Percentiles rank a stretch among this genome's conserved stretches.
Conservation (phyloP, 371 early-diverging fungal species). For the Umbelopsis sp. region DNA sequence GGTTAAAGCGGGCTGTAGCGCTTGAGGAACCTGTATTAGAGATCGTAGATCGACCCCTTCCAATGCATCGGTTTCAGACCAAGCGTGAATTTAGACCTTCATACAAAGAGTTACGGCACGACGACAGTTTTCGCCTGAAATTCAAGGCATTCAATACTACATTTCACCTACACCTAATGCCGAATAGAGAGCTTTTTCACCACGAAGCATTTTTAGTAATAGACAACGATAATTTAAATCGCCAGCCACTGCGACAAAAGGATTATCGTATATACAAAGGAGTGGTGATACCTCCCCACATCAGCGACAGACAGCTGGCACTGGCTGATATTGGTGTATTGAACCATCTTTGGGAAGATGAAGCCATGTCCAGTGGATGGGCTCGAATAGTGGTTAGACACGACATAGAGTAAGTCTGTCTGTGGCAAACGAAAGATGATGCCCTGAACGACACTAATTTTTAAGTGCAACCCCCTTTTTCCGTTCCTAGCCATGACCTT, state of each 20-base stretch:
- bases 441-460: neutral
- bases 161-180: slow-evolving; percentile 70
- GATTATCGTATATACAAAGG: slow-evolving; percentile 68
- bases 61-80: neutral
- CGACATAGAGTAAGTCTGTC: slow-evolving; percentile 35
- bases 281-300: slow-evolving; percentile 40
- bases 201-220: slow-evolving; percentile 47
- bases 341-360: slow-evolving; percentile 24
- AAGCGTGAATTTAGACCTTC: neutral
- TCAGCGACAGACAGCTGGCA: slow-evolving; percentile 35
- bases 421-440: neutral
- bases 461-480: neutral
- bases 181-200: slow-evolving; percentile 76
- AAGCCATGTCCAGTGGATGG: slow-evolving; percentile 61
- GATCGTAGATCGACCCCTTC: slow-evolving; percentile 10
- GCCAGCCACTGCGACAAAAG: slow-evolving; percentile 27
- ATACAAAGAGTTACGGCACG: slow-evolving; percentile 34
- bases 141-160: slow-evolving; percentile 75
- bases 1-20: slow-evolving; percentile 9
- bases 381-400: slow-evolving; percentile 67
- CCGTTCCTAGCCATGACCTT: slow-evolving; percentile 20
- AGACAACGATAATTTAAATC: neutral
- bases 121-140: slow-evolving; percentile 66
- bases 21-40: slow-evolving; percentile 8
- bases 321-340: slow-evolving; percentile 32